A percentile compares a stretch with the other conserved stretches of the same genome.
Conservation (phyloP, 2,329 filamentous ascomycete genomes). For the Talaromyces albobiverticillius region DNA sequence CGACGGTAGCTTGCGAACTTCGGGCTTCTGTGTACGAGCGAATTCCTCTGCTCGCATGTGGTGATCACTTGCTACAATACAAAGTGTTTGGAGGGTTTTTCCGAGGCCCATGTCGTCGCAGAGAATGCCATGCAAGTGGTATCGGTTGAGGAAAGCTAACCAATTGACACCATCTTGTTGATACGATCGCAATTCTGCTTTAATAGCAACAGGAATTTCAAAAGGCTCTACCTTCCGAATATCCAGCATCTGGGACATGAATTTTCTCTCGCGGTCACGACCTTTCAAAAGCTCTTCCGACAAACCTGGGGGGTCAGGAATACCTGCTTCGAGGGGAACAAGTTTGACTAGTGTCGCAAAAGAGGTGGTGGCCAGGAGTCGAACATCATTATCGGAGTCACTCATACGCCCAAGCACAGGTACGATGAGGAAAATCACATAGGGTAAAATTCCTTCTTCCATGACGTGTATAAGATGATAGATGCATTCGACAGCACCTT, state of each 20-base stretch:
- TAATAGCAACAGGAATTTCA: conserved; percentile 91
- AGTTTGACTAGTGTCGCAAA: conserved; percentile 97
- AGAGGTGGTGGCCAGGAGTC: conserved; percentile 90
- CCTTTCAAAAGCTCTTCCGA: conserved; percentile 85
- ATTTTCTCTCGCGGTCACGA: conserved; percentile 89
- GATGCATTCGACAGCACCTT: conserved; percentile 91
- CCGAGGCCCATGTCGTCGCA: conserved; percentile 99
- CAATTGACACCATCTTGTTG: conserved; percentile 99
- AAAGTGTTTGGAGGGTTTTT: conserved; percentile 95
- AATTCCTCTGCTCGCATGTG: conserved; percentile 90
- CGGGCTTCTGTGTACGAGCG: conserved; percentile 72
- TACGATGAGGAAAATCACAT: conserved; percentile 98
- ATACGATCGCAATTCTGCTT: conserved; percentile 92
- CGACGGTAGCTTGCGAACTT: conserved; percentile 77
- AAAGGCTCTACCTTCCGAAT: conserved; percentile 96
- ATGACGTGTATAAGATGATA: conserved; percentile 98
- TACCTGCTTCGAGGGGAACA: conserved; percentile 93
- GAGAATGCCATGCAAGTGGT: conserved; percentile 95
- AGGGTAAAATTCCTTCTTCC: conserved; percentile 93
- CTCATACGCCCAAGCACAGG: conserved; percentile 97
- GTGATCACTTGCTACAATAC: conserved; percentile 96
- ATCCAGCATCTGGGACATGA: conserved; percentile 94
- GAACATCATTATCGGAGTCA: conserved; percentile 93
- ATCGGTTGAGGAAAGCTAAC: conserved; percentile 96
- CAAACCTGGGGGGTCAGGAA: conserved; percentile 90